These are phyloP conservation scores for Quercus parvula DNA, from an alignment of 306 rosid genomes.

Conservation along the genomic window DNA sequence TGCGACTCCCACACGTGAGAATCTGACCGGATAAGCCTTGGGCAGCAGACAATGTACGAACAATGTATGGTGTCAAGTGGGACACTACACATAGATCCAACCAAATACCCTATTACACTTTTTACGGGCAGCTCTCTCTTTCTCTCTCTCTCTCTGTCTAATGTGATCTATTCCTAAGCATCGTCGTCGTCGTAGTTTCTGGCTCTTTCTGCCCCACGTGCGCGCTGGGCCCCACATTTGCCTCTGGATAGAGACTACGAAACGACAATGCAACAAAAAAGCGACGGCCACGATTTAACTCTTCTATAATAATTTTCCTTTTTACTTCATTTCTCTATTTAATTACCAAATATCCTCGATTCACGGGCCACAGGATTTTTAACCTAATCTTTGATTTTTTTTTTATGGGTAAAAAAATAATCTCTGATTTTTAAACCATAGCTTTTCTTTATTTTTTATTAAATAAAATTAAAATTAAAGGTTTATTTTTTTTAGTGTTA, in stretches of 20 bases:
- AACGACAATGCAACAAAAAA: conserved; percentile 21
- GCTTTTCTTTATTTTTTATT: not conserved
- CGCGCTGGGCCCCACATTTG: conserved; percentile 27
- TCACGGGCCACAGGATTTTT: not conserved
- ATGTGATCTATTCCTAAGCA: not conserved
- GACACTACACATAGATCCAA: conserved; percentile 4
- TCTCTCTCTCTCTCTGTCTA: not conserved
- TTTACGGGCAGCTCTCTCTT: not conserved
- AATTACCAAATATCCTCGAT: not conserved
- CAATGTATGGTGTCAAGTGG: conserved; percentile 20
- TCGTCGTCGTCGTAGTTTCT: not conserved
- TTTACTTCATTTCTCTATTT: too few species aligned
- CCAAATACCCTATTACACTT: not conserved
- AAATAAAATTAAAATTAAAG: too few species aligned
- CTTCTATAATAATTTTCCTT: not conserved
- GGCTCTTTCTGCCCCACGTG: conserved; percentile 49
- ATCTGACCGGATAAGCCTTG: conserved; percentile 17
- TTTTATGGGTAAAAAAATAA: too few species aligned
- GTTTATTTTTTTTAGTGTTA: too few species aligned
- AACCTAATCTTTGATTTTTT: not conserved
- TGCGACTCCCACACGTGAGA: conserved; percentile 6
- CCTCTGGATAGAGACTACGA: conserved; percentile 18
- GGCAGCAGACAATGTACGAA: conserved; percentile 17
- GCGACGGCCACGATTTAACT: conserved; percentile 18
- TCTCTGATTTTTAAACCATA: too few species aligned